Base-by-base conservation (phyloP, 495 filamentous ascomycete species). In the Daldinia loculata region DNA sequence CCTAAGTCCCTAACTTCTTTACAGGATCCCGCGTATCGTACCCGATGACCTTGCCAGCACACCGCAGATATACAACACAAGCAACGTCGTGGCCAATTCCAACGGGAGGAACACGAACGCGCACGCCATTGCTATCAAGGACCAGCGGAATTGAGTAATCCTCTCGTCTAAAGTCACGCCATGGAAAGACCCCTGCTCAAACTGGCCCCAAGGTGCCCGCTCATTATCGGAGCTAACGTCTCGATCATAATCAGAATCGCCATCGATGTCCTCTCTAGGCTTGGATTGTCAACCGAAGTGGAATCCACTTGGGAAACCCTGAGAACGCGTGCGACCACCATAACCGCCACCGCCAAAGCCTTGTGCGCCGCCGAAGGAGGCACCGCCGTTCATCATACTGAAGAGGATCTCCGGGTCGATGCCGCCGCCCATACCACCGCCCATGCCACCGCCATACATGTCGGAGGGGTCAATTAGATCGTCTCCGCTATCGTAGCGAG, bases 401-500 rank as follows among this genome's bases (percentile, higher is more conserved):
- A 92, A 90, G 7, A 92, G 70, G 52, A 92, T 88, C 67, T 89
- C 89, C 1, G 90, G 90, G 72, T 91, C 89, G 66, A 92, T 92
- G 56, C 83, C 90, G 7, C 86, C 88, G 17, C 81, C 85, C 79
- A 89, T 87, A 57, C 89, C 87, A 59, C 87, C 88, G 29, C 84
- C 84, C 67, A 83, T 82, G 55, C 84, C 86, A 57, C 86, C 66
- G 14, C 89, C 85, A 78, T 97, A 96, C 88, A 97, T 94, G 76
- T 98, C 95, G 39, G 88, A 83, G 0, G 92, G 92, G 78, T 98
- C 95, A 24, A 94, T 85, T 27, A 99, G 85, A 76, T 99, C 95
- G 58, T 95, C 91, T 6, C 95, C 95, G 75, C 89, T 93, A 76
- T 99, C 95, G 75, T 97, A 99, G 17, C 92, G 86, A 63, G 90